Base-by-base conservation (phyloP, 371 early-diverging fungal species). In the Apophysomyces ossiformis region DNA sequence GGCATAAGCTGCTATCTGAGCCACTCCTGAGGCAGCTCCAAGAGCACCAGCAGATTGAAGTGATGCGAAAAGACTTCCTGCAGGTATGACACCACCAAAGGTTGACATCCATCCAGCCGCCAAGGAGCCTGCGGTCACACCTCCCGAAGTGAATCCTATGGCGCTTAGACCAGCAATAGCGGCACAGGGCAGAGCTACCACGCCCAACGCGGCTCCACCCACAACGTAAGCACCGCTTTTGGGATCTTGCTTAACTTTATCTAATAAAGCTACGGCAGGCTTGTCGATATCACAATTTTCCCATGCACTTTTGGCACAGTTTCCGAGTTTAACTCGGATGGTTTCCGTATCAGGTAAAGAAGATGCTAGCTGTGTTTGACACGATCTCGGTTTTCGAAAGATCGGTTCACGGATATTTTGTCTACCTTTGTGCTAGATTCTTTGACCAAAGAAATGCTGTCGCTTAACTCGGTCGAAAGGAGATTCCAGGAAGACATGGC, bases 81-180 rank as follows among this genome's bases (percentile, higher is more conserved):
- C 21, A 16, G 54, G 54, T 7, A 50, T 1, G 5, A 2, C 9
- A 8, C 21, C 21, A 7, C 54, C 21, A 50, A 18, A 26, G 18
- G n/a, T 50, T 11, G 54, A n/a, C 21, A 50, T 50, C 54, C 21
- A 50, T 50, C 54, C 54, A 50, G 21, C 54, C 21, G 54, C 54
- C 5, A 50, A 26, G 2, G 54, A 50, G 21, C 54, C 21, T 21
- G 1, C 54, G 9, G 21, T 1, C 2, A 21, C 54, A 1, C 54
- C 54, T 5, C 21, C 21, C 5, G 35, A 16, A 5, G 54, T 50
- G 21, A 50, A 50, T 18, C 54, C 54, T 5, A 50, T n/a, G 8
- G 54, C 54, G 9, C 21, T 21, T 11, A 50, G 21, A 21, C n/a
- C 21, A 50, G 54, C n/a, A 7, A 21, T 1, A 8, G 54, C 21